phyloP scores from a whole-genome alignment of 2,329 filamentous ascomycete species.

The Ceratocystis cacaofunesta region DNA sequence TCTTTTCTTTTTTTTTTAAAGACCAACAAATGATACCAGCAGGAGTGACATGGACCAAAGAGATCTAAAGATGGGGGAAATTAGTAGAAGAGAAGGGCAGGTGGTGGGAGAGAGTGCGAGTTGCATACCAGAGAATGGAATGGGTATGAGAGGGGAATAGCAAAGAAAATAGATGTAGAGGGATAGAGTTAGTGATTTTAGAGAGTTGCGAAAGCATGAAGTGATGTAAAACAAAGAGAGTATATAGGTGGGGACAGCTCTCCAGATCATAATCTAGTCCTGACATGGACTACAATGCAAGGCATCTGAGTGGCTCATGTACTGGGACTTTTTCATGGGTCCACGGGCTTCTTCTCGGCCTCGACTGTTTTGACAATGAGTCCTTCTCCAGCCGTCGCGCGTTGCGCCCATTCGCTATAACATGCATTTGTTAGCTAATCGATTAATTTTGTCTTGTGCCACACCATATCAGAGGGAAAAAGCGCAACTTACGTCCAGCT shows the following conservation, averaged over 20 bases:
- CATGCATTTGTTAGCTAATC: constrained; percentile 21
- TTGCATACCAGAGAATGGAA: background rate
- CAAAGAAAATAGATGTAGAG: background rate
- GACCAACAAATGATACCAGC: background rate
- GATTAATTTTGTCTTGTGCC: too few relatives aligned
- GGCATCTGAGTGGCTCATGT: background rate
- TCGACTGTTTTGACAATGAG: constrained; percentile 40
- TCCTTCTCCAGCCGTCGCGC: constrained; percentile 45
- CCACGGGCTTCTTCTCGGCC: constrained; percentile 12
- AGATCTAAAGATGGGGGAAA: background rate
- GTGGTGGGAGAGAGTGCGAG: background rate
- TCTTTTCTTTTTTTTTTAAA: background rate
- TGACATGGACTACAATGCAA: background rate
- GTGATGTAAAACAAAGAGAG: background rate
- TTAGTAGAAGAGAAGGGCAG: background rate
- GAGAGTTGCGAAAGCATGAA: background rate
- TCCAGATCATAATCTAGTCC: background rate
- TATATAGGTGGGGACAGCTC: background rate
- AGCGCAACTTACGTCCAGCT: constrained; percentile 75
- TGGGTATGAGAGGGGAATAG: background rate
- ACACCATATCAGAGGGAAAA: background rate
- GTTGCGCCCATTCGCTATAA: constrained; percentile 50
- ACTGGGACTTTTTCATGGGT: background rate
- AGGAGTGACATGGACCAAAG: background rate
- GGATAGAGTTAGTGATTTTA: background rate